Conservation (phyloP, 495 filamentous ascomycete species). For the Xanthoparmelia taractica region DNA sequence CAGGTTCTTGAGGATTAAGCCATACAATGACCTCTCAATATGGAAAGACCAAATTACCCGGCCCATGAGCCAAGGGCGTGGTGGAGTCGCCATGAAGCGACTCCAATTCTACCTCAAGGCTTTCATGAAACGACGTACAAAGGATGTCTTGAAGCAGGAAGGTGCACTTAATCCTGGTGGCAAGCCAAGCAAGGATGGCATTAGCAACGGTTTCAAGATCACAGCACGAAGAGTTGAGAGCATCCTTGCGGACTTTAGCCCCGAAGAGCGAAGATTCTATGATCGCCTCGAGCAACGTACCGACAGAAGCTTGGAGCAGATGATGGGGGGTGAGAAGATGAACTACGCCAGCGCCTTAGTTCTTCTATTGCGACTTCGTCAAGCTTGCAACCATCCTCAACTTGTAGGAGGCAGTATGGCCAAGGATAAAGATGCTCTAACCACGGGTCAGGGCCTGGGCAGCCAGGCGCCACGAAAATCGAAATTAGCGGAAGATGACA, state of each 20-base stretch:
- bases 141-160: slow-evolving; percentile 83
- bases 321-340: slow-evolving; percentile 67
- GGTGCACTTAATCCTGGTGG: slow-evolving; percentile 66
- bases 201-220: slow-evolving; percentile 67
- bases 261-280: slow-evolving; percentile 77
- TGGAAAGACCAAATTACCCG: slow-evolving; percentile 85
- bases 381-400: slow-evolving; percentile 89
- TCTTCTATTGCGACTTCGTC: slow-evolving; percentile 75
- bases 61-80: slow-evolving; percentile 78
- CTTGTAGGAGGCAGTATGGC: slow-evolving; percentile 75
- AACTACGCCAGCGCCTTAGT: slow-evolving; percentile 83
- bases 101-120: slow-evolving; percentile 76
- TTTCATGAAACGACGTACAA: slow-evolving; percentile 95
- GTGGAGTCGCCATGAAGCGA: slow-evolving; percentile 79
- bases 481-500: slow-evolving; percentile 44
- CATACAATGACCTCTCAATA: slow-evolving; percentile 68
- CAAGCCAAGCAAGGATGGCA: slow-evolving; percentile 41
- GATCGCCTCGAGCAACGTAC: slow-evolving; percentile 73
- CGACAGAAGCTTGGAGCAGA: slow-evolving; percentile 73
- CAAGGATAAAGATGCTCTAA: slow-evolving; percentile 77
- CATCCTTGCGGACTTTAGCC: slow-evolving; percentile 69
- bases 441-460: slow-evolving; percentile 47
- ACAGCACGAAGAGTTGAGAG: slow-evolving; percentile 79
- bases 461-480: slow-evolving; percentile 41
- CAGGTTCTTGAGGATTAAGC: slow-evolving; percentile 84